phyloP scores from a whole-genome alignment of 192 early-diverging fungal genomes.

The Entomortierella chlamydospora region DNA sequence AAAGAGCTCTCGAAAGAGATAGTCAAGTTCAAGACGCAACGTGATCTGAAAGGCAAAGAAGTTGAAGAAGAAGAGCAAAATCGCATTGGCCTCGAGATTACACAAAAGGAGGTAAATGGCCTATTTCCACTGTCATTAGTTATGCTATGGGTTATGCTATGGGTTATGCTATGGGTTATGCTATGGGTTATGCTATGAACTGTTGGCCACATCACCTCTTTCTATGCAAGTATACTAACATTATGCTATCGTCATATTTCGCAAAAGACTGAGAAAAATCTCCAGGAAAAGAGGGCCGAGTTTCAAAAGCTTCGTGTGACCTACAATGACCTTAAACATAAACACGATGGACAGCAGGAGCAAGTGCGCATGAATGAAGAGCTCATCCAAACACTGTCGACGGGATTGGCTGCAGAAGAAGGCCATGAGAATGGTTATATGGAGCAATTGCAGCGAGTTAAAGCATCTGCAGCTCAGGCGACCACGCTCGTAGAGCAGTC shows the following conservation, averaged over 20 bases:
- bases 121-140: neutral
- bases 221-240: neutral
- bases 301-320: constrained; percentile 50
- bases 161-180: too few species aligned
- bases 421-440: constrained; percentile 96
- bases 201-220: too few species aligned
- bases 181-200: too few species aligned
- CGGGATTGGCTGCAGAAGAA: constrained; percentile 89
- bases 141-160: too few species aligned
- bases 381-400: constrained; percentile 92
- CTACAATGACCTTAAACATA: constrained; percentile 63
- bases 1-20: constrained; percentile 85
- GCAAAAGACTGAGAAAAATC: constrained; percentile 58
- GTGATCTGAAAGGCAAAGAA: constrained; percentile 80
- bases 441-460: constrained; percentile 91
- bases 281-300: constrained; percentile 54
- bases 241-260: neutral
- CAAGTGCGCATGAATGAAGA: constrained; percentile 78
- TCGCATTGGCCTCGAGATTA: constrained; percentile 40
- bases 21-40: constrained; percentile 86
- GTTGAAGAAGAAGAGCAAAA: constrained; percentile 80
- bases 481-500: constrained; percentile 82
- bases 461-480: constrained; percentile 70
- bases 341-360: constrained; percentile 67
- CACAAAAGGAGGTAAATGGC: constrained; percentile 56